Evolutionary conservation across 1,139 yeast species (phyloP).

Genomic region (Geotrichum carabidarum): DNA sequence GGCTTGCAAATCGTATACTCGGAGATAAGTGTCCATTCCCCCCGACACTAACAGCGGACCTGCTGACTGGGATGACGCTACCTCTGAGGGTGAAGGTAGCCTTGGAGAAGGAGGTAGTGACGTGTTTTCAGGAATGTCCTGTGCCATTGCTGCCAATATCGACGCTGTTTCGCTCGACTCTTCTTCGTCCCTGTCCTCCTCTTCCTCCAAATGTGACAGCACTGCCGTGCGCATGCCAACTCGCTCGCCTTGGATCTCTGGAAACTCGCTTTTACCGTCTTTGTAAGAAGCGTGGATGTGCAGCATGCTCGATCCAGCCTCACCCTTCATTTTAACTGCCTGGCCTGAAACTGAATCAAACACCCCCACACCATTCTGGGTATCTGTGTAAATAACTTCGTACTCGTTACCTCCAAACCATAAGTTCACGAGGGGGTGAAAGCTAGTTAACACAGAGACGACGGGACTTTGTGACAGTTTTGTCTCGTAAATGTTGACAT

Average conservation of each 20-base stretch:
- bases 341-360: slow-evolving; percentile 25
- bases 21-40: slow-evolving; percentile 70
- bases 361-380: slow-evolving; percentile 29
- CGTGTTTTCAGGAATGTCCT: not conserved
- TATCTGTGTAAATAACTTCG: slow-evolving; percentile 28
- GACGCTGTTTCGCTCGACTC: not conserved
- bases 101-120: slow-evolving; percentile 22
- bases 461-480: slow-evolving; percentile 31
- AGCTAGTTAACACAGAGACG: slow-evolving; percentile 28
- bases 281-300: slow-evolving; percentile 4
- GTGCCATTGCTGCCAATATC: not conserved
- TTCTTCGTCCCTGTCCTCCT: slow-evolving; percentile 10
- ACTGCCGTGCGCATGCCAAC: not conserved
- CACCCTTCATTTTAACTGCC: slow-evolving; percentile 24
- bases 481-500: slow-evolving; percentile 35
- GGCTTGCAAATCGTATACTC: slow-evolving; percentile 59
- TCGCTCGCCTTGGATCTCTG: slow-evolving; percentile 12
- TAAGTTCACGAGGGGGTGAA: slow-evolving; percentile 31
- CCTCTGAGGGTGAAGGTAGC: slow-evolving; percentile 2
- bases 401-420: slow-evolving; percentile 22
- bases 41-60: slow-evolving; percentile 47
- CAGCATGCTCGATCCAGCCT: slow-evolving; percentile 25
- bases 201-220: not conserved
- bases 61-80: not conserved
- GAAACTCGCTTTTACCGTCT: slow-evolving; percentile 1